phyloP scores from a whole-genome alignment of 306 rosid species.

The Pterocarpus macrocarpus region DNA sequence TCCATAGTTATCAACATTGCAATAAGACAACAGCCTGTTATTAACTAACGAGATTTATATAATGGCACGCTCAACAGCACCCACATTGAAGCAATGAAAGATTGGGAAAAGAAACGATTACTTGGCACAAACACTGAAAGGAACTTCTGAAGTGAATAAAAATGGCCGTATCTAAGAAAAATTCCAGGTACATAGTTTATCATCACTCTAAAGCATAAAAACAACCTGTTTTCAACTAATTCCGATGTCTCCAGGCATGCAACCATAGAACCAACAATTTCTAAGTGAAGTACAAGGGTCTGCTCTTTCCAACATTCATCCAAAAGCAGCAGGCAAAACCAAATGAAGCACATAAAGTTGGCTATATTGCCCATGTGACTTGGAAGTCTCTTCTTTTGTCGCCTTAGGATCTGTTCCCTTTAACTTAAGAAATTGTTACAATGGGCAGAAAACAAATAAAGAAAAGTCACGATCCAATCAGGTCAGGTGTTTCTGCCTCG shows the following conservation, averaged over 20 bases:
- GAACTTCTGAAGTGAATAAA: conserved; percentile 48
- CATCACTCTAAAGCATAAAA: conserved; percentile 59
- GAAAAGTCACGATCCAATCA: conserved; percentile 77
- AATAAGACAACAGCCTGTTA: no score
- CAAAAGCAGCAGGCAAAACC: conserved; percentile 59
- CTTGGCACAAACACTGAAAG: conserved; percentile 34
- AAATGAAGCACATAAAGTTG: conserved; percentile 57
- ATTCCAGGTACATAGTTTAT: conserved; percentile 56
- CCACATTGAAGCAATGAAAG: neutral
- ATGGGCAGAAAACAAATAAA: conserved; percentile 52
- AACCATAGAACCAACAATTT: conserved; percentile 68
- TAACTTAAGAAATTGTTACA: conserved; percentile 61
- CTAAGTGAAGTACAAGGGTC: conserved; percentile 63
- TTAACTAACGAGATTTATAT: neutral
- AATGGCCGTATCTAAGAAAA: conserved; percentile 57
- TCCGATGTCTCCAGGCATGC: conserved; percentile 62
- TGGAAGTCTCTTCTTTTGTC: conserved; percentile 49
- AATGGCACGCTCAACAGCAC: conserved; percentile 1
- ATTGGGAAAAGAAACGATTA: neutral
- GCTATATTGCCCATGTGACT: conserved; percentile 57
- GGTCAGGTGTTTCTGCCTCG: conserved; percentile 98
- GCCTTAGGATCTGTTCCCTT: conserved; percentile 53
- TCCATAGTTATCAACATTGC: no score
- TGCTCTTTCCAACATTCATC: conserved; percentile 65
- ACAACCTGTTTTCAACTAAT: conserved; percentile 55